These are phyloP conservation scores for Aureobasidium sp. DNA, from an alignment of 2,329 filamentous ascomycete genomes.

Conservation along the genomic window DNA sequence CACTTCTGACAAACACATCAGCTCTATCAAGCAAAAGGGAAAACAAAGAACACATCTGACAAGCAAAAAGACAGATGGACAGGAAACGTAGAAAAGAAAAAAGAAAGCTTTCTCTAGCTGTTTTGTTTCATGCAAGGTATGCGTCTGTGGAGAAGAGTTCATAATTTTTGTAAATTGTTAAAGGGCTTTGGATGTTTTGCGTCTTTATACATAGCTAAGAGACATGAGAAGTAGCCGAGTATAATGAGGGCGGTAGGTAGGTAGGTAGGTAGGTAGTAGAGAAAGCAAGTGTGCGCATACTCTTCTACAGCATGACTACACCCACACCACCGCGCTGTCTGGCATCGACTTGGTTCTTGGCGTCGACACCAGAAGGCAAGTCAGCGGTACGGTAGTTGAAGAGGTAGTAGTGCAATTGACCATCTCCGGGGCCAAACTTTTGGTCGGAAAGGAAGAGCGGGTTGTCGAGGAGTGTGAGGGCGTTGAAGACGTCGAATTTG, in stretches of 20 bases:
- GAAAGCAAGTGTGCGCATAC: background rate
- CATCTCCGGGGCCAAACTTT: conserved; percentile 91
- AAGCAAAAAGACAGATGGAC: background rate
- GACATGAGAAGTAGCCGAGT: too few species aligned
- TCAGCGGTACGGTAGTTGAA: conserved; percentile 91
- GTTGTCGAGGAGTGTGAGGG: conserved; percentile 88
- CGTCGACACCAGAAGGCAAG: conserved; percentile 79
- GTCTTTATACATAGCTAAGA: too few species aligned
- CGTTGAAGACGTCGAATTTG: conserved; percentile 95
- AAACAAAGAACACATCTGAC: background rate
- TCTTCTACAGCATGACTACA: conserved; percentile 67
- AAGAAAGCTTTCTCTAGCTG: background rate
- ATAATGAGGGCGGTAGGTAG: background rate
- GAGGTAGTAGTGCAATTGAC: conserved; percentile 91
- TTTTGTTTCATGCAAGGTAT: too few species aligned
- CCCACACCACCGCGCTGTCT: conserved; percentile 79
- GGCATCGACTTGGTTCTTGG: conserved; percentile 68
- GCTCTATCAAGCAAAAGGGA: background rate
- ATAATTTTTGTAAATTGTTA: too few species aligned
- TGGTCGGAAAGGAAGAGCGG: conserved; percentile 86
- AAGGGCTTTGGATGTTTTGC: too few species aligned
- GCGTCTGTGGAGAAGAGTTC: too few species aligned
- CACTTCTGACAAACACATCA: background rate
- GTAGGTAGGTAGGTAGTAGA: background rate
- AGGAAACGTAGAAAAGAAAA: background rate